Conservation (phyloP, 768 basidiomycete genomes). For the Kondoa malvinella region DNA sequence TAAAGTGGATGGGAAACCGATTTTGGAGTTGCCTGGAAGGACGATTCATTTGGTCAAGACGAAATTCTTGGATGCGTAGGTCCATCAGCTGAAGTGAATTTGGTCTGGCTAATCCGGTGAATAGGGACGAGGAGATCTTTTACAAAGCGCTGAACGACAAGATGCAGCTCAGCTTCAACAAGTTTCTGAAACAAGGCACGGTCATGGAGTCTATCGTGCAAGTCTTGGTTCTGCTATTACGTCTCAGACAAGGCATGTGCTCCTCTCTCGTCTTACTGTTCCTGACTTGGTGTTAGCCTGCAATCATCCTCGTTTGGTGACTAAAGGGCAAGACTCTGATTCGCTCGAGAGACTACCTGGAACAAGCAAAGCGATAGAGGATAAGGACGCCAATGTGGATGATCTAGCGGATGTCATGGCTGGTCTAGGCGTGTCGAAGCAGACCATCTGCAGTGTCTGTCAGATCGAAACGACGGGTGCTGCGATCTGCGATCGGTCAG, state of each 20-base stretch:
- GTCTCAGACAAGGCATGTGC: slow-evolving; percentile 50
- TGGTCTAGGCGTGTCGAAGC: slow-evolving; percentile 43
- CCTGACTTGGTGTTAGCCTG: slow-evolving; percentile 76
- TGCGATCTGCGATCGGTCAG: background rate
- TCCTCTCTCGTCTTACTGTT: no score
- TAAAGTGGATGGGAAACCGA: slow-evolving; percentile 48
- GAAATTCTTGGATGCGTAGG: slow-evolving; percentile 43
- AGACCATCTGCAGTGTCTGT: slow-evolving; percentile 29
- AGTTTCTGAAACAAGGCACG: slow-evolving; percentile 42
- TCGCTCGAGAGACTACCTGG: slow-evolving; percentile 7
- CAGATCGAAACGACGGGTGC: background rate
- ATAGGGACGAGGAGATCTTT: slow-evolving; percentile 52
- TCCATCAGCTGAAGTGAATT: background rate
- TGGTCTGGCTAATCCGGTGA: background rate
- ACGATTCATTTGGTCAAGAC: slow-evolving; percentile 56
- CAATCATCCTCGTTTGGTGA: slow-evolving; percentile 69
- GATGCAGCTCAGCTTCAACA: slow-evolving; percentile 42
- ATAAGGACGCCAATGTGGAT: slow-evolving; percentile 44
- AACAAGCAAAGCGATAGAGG: slow-evolving; percentile 17
- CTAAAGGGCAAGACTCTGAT: slow-evolving; percentile 38
- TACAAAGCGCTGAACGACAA: slow-evolving; percentile 53
- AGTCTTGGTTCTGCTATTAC: slow-evolving; percentile 33
- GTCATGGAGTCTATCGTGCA: slow-evolving; percentile 48
- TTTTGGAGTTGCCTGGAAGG: slow-evolving; percentile 64
- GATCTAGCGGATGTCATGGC: slow-evolving; percentile 60